Evolutionary conservation across 768 basidiomycete genomes (phyloP), one percentile per base, ranked within the genome.

Genomic region (Neoboletus brunneissimus): DNA sequence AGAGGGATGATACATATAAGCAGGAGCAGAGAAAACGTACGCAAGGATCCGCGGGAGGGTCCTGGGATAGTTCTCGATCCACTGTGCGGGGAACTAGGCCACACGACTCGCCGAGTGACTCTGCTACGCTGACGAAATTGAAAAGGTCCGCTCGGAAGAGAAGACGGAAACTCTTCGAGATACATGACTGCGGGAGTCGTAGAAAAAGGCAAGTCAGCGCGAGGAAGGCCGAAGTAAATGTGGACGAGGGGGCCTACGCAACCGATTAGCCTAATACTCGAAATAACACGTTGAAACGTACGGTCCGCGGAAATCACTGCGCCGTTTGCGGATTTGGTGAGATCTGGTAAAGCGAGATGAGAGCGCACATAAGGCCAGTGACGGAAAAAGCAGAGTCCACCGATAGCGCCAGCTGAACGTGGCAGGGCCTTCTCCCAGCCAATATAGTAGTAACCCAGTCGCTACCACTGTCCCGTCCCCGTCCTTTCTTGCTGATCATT

Each of bases 281-380:
- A 58, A 70, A 44, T 49, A 58, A 71, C 62, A 66, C 48, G 65
- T 53, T 61, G 54, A 38, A 50, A 54, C 23, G 41, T 10, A 67
- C 58, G 22, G 51, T 70, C 69, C 69, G 69, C 69, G 69, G 69
- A 69, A 72, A 72, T 67, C 69, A 63, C 64, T 51, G 52, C 37
- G 32, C 60, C 55, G 49, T 62, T 59, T 69, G 64, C 56, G 58
- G 69, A 57, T 43, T 52, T 59, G 51, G 62, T 54, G 63, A 64
- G 68, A 71, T 69, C 69, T 55, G 31, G 49, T 12, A 48, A 48
- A 40, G 34, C 48, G 48, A 66, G 55, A 65, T 65, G 49, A 29
- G 52, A 15, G 29, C 43, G 37, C 32, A 27, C 35, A 34, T 34
- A 56, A 25, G 48, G 55, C 48, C 53, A 45, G 27, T 18, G n/a